phyloP scores from a whole-genome alignment of 768 basidiomycete species.

The Mycena latifolia region DNA sequence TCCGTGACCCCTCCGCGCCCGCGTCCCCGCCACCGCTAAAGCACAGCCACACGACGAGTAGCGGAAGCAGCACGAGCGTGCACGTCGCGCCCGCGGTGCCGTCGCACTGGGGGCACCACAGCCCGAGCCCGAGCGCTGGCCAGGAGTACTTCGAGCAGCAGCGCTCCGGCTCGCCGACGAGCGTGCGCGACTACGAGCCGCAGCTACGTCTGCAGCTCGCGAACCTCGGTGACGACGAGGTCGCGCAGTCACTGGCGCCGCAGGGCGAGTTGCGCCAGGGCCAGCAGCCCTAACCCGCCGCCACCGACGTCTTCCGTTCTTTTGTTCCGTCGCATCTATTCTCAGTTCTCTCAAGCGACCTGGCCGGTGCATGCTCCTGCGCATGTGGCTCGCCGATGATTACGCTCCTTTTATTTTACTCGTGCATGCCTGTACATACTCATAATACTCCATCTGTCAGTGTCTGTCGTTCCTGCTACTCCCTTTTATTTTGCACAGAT shows the following conservation, averaged over 20 bases:
- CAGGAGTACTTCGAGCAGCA: constrained; percentile 26
- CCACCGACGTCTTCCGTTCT: no score
- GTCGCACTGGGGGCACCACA: constrained; percentile 35
- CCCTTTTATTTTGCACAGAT: background rate
- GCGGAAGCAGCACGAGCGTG: constrained; percentile 34
- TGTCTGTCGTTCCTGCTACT: no score
- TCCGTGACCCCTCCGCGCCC: constrained; percentile 39
- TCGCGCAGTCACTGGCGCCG: constrained; percentile 17
- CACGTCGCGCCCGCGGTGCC: constrained; percentile 30
- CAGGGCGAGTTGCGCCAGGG: background rate
- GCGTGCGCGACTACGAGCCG: constrained; percentile 49
- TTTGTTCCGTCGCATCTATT: background rate
- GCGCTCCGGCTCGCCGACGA: constrained; percentile 58
- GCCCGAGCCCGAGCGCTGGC: constrained; percentile 31
- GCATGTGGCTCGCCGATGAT: constrained; percentile 19
- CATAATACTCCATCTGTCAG: constrained; percentile 1
- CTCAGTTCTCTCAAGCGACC: constrained; percentile 17
- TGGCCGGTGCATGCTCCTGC: constrained; percentile 9
- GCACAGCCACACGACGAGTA: constrained; percentile 31
- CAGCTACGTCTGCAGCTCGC: constrained; percentile 53
- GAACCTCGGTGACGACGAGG: constrained; percentile 41
- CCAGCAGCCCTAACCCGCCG: background rate
- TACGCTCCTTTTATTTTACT: constrained; percentile 8
- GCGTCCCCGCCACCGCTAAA: constrained; percentile 33
- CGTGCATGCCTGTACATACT: constrained; percentile 1